Base-by-base conservation (phyloP, 306 rosid genomes). In the Crataegus laevigata region DNA sequence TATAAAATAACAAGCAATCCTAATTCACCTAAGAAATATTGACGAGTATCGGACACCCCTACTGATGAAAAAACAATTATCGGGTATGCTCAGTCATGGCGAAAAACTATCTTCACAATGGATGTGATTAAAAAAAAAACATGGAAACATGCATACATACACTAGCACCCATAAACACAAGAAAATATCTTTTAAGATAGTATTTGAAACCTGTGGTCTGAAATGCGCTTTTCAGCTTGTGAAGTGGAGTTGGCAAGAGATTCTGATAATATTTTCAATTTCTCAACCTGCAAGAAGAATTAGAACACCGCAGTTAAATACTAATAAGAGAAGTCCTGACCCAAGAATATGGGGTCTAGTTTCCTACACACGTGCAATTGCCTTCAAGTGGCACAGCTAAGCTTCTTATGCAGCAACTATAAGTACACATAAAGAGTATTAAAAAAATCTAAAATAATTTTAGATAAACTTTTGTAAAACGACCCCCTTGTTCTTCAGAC, bases 231-330 rank as follows among this genome's bases (percentile, higher is more conserved):
- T 84, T 87, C 85, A 42, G 98, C 98, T 85, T 88, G 90, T 54
- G 84, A 80, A 40, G 90, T 64, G 79, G 98, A 94, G 83, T 94
- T 94, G 66, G 85, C 88, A 71, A 91, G 97, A 84, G 97, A 94
- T 84, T 94, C 97, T 17, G 84, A 84, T 81, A 94, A 85, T 73
- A 94, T n/a, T 82, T 82, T 91, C 80, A 94, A 82, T 81, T 94
- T 94, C 40, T 94, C 91, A 54, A 91, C 85, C 98, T 94, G 94
- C 70, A 82, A 77, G 47, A 75, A 29, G 66, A 82, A 73, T 63
- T 74, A 63, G 45, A 74, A 76, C 76, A 62, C 38, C 70, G 71
- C 69, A 72, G 22, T 68, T 72, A 78, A 66, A 66, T 34, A 76
- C 67, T 54, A 67, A 43, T 64, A 71, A 72, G 18, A 22, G 54